Conservation (phyloP, 805 yeast species). For the Zygoascus flipseniorum region DNA sequence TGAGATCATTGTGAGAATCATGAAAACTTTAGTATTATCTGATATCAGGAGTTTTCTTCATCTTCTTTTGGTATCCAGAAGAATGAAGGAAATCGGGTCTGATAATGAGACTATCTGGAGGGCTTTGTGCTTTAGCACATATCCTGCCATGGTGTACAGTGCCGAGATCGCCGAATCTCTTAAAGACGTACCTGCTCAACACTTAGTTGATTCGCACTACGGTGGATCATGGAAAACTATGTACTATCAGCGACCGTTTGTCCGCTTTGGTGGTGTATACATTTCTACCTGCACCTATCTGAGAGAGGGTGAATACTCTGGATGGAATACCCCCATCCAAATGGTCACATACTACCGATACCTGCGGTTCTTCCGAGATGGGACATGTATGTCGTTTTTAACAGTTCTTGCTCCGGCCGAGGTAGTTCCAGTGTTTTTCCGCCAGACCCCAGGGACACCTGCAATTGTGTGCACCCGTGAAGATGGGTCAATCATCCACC, state of each 20-base stretch:
- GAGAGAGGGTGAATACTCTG: conserved; percentile 68
- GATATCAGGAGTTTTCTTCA: conserved; percentile 22
- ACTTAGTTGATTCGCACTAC: conserved; percentile 6
- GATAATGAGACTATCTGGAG: conserved; percentile 19
- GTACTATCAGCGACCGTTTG: conserved; percentile 60
- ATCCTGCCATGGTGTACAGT: conserved; percentile 17
- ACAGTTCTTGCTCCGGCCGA: conserved; percentile 63
- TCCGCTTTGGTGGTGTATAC: conserved; percentile 77
- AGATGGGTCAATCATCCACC: conserved; percentile 13
- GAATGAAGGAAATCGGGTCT: conserved; percentile 20
- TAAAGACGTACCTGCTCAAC: conserved; percentile 4
- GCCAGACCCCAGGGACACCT: conserved; percentile 3
- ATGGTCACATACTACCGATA: conserved; percentile 86
- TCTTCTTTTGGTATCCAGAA: conserved; percentile 18
- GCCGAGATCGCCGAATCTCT: conserved; percentile 11
- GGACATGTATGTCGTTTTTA: conserved; percentile 60
- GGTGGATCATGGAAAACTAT: conserved; percentile 35
- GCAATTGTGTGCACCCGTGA: conserved; percentile 7
- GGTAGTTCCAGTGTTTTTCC: conserved; percentile 50
- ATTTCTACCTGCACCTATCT: conserved; percentile 78
- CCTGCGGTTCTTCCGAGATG: conserved; percentile 70
- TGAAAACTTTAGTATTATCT: conserved; percentile 19
- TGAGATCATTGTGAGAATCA: conserved; percentile 22
- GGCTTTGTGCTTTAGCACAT: conserved; percentile 20
- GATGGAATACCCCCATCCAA: conserved; percentile 69